Evolutionary conservation across 805 yeast genomes (phyloP).

Genomic region (Spathaspora passalidarum): DNA sequence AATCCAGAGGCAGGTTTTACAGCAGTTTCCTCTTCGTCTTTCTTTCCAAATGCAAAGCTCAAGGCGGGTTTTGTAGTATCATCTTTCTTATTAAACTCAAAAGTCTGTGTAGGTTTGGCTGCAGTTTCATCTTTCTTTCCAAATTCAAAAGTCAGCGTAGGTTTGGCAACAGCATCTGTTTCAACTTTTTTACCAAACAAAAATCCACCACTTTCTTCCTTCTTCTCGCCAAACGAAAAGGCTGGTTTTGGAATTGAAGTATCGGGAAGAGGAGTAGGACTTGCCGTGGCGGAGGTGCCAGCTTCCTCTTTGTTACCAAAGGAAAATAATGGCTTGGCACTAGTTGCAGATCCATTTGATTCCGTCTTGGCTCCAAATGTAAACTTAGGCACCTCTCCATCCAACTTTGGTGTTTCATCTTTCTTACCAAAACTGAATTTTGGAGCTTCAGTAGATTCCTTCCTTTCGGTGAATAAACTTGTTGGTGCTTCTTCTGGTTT

Average conservation of each 20-base stretch:
- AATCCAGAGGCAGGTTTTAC: background rate
- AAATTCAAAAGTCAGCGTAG: slow-evolving; percentile 8
- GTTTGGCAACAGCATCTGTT: background rate
- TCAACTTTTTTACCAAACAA: slow-evolving; percentile 11
- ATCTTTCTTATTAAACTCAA: slow-evolving; percentile 5
- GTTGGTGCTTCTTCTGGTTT: background rate
- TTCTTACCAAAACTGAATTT: slow-evolving; percentile 4
- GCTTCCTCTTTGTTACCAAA: slow-evolving; percentile 6
- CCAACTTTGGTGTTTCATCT: background rate
- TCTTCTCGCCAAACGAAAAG: slow-evolving; percentile 2
- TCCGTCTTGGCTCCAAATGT: background rate
- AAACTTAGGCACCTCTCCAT: background rate
- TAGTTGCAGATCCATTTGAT: background rate
- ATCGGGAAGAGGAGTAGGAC: background rate
- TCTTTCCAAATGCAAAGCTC: slow-evolving; percentile 9
- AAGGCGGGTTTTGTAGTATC: background rate
- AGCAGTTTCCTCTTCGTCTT: slow-evolving; percentile 4
- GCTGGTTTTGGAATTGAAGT: slow-evolving; percentile 1
- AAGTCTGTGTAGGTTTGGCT: slow-evolving; percentile 4
- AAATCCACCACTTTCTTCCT: slow-evolving; percentile 5
- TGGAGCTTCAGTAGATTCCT: slow-evolving; percentile 5
- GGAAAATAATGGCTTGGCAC: slow-evolving; percentile 1
- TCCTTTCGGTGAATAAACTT: background rate
- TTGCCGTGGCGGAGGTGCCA: no score
- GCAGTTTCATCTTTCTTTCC: slow-evolving; percentile 5